Base-by-base conservation (phyloP, 1,284 basidiomycete genomes). In the Cutaneotrichosporon sp. region DNA sequence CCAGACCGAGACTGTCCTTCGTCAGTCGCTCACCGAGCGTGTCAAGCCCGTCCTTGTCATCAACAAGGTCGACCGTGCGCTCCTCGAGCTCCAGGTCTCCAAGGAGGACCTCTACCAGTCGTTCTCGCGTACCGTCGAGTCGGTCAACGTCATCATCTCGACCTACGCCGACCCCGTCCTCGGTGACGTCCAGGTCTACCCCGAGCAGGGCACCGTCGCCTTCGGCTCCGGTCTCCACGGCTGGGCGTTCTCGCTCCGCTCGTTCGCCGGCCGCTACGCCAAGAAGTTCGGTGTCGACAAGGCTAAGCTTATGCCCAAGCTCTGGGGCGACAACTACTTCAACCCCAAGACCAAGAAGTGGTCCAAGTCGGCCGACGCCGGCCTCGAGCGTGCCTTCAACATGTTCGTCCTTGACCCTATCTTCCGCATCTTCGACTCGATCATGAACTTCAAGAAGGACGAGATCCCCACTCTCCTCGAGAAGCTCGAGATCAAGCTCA, bases 391-490 rank as follows among this genome's bases (percentile, higher is more conserved):
- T 82, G 90, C 91, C 59, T 95, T 95, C 86, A 95, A 91, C 83
- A 83, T 85, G 84, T 99, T 99, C 83, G 92, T 99, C 66, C 91
- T 99, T 72, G 97, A 99, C 83, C 97, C 97, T 70, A 99, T 99
- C 83, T 99, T 92, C 89, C 92, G 88, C 81, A 88, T 99, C 80
- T 99, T 99, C 83, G 95, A 97, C 75, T 89, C 91, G 72, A 92
- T 98, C 83, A 99, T 98, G 95, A 97, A 99, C 87, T 97, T 91
- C 87, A 97, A 99, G 86, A 99, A 97, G 86, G 95, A 97, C 63
- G 83, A 87, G 70, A 87, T 92, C 72, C 81, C 78, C 66, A 82
- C 85, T 69, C 92, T 99, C 83, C 89, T 97, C 73, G 94, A 98
- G 64, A 99, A 99, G 84, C 92, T 99, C 76, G 95, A 97, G 36